Conservation (phyloP, 2,329 filamentous ascomycete species). For the Sclerotiophoma versabilis region DNA sequence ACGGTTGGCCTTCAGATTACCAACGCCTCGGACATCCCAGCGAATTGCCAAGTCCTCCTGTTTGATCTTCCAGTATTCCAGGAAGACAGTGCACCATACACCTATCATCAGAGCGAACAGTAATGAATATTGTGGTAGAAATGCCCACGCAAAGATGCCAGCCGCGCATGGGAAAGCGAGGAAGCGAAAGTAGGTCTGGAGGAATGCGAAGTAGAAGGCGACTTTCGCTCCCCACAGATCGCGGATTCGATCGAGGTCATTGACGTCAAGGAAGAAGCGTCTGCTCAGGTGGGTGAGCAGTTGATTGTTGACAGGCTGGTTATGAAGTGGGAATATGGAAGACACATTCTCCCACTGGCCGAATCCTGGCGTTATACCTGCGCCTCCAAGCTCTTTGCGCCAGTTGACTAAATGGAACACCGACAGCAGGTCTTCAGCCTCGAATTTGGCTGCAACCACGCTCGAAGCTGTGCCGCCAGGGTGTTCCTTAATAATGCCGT, state of each 20-base stretch:
- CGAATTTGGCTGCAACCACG: slow-evolving; percentile 69
- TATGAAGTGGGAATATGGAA: slow-evolving; percentile 80
- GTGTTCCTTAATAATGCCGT: slow-evolving; percentile 72
- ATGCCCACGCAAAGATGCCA: slow-evolving; percentile 40
- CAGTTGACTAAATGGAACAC: slow-evolving; percentile 80
- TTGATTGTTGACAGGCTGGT: slow-evolving; percentile 74
- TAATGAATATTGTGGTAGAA: slow-evolving; percentile 42
- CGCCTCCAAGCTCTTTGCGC: slow-evolving; percentile 76
- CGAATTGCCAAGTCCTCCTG: slow-evolving; percentile 43
- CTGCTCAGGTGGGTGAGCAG: slow-evolving; percentile 79
- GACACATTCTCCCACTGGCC: slow-evolving; percentile 77
- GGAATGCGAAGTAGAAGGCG: slow-evolving; percentile 47
- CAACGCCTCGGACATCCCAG: slow-evolving; percentile 43
- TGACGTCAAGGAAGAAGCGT: slow-evolving; percentile 70
- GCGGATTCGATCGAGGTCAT: slow-evolving; percentile 76
- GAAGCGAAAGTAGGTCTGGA: slow-evolving; percentile 44
- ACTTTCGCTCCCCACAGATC: slow-evolving; percentile 77
- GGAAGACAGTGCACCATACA: slow-evolving; percentile 45
- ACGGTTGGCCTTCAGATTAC: slow-evolving; percentile 39
- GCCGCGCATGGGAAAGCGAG: slow-evolving; percentile 40
- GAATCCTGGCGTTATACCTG: slow-evolving; percentile 73
- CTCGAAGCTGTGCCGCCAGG: slow-evolving; percentile 55
- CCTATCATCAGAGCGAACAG: slow-evolving; percentile 41
- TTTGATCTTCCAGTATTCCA: slow-evolving; percentile 47
- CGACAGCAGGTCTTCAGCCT: slow-evolving; percentile 79